Conservation (phyloP, 169 alveolate species). For the Haemoproteus tartakovskyi region DNA sequence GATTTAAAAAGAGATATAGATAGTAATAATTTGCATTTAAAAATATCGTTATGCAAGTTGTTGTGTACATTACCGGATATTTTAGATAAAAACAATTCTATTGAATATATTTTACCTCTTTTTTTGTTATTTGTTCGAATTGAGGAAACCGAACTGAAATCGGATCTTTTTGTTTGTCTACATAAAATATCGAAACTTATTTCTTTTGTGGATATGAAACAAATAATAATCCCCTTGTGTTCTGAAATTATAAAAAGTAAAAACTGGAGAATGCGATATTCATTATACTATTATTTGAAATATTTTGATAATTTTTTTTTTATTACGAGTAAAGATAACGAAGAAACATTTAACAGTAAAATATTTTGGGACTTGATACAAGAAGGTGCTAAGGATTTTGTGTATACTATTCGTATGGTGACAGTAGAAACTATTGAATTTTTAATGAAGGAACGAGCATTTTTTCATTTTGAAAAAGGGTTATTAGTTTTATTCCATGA, state of each 20-base stretch:
- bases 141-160: slow-evolving; percentile 56
- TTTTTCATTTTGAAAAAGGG: slow-evolving; percentile 55
- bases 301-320: slow-evolving; percentile 64
- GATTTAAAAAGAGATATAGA: slow-evolving; percentile 66
- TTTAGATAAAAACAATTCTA: slow-evolving; percentile 53
- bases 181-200: slow-evolving; percentile 62
- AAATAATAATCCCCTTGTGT: slow-evolving; percentile 60
- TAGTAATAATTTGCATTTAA: slow-evolving; percentile 60
- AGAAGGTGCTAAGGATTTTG: slow-evolving; percentile 49
- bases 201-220: slow-evolving; percentile 65
- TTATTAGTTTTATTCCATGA: slow-evolving; percentile 25
- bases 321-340: slow-evolving; percentile 50
- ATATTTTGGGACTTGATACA: slow-evolving; percentile 50
- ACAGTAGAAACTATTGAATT: slow-evolving; percentile 47
- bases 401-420: slow-evolving; percentile 29
- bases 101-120: slow-evolving; percentile 57
- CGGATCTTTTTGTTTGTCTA: slow-evolving; percentile 38
- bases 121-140: slow-evolving; percentile 49
- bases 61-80: slow-evolving; percentile 58
- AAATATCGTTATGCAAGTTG: slow-evolving; percentile 54
- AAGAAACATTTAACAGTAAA: slow-evolving; percentile 18
- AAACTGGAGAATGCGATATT: slow-evolving; percentile 55
- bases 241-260: slow-evolving; percentile 54
- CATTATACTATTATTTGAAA: slow-evolving; percentile 43
- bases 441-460: slow-evolving; percentile 23